phyloP scores from a whole-genome alignment of 192 early-diverging fungal species.

The Coemansia sp. region DNA sequence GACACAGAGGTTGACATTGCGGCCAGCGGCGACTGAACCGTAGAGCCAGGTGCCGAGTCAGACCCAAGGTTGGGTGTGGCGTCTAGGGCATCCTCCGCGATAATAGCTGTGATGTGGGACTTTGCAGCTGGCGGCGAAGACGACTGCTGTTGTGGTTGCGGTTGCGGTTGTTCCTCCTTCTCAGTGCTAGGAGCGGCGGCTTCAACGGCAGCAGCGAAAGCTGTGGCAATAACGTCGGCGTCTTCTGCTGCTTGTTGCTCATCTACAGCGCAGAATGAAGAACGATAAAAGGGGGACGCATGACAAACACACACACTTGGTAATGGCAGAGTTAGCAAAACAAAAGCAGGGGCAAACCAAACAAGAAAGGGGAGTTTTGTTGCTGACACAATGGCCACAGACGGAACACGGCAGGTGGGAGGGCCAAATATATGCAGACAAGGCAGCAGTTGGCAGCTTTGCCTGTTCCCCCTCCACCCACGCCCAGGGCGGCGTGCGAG shows the following conservation, averaged over 20 bases:
- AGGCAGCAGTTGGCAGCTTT: neutral
- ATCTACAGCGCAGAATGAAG: conserved; percentile 25
- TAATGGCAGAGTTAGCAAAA: conserved; percentile 2
- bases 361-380: conserved; percentile 2
- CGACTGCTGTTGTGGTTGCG: neutral
- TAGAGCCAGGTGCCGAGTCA: conserved; percentile 31
- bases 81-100: conserved; percentile 16
- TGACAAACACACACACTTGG: neutral
- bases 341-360: conserved; percentile 1
- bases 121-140: conserved; percentile 8
- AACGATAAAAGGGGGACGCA: conserved; percentile 11
- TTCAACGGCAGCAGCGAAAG: conserved; percentile 1
- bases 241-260: conserved; percentile 32
- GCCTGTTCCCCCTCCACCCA: neutral
- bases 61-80: conserved; percentile 9
- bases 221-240: conserved; percentile 12
- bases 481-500: neutral
- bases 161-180: neutral
- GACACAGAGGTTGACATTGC: conserved; percentile 29
- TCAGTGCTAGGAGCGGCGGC: conserved; percentile 3
- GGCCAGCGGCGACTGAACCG: conserved; percentile 35
- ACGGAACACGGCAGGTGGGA: conserved; percentile 6
- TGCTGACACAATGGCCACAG: conserved; percentile 4
- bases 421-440: conserved; percentile 30
- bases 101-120: conserved; percentile 18